Evolutionary conservation across 2,329 filamentous ascomycete genomes (phyloP).

Genomic region (Dothiorella sarmentorum): DNA sequence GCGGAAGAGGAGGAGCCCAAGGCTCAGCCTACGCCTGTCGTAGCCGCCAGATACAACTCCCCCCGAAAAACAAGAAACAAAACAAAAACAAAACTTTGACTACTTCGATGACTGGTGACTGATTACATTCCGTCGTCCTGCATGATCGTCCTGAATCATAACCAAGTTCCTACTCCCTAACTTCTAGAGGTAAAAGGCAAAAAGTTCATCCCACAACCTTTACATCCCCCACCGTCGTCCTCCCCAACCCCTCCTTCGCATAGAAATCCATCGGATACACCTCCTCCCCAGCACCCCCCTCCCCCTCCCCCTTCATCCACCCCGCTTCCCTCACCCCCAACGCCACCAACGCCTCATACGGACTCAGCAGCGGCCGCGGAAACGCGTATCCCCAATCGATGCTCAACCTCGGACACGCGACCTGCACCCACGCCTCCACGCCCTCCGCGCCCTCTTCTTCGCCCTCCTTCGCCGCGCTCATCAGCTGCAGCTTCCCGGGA

Average conservation of each 20-base stretch:
- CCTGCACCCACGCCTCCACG: conserved; percentile 97
- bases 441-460: conserved; percentile 51
- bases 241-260: conserved; percentile 81
- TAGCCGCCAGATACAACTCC: no score
- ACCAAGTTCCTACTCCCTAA: no score
- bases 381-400: conserved; percentile 99
- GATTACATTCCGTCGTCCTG: no score
- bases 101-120: no score
- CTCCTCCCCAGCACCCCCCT: conserved; percentile 44
- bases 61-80: no score
- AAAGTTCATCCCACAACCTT: background rate
- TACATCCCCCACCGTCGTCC: conserved; percentile 53
- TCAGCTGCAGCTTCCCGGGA: conserved; percentile 88
- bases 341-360: conserved; percentile 92
- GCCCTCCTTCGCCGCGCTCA: conserved; percentile 44
- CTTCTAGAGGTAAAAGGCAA: no score
- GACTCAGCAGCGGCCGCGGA: conserved; percentile 79
- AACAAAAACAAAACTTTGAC: no score
- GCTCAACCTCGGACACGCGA: conserved; percentile 91
- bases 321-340: conserved; percentile 69
- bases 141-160: no score
- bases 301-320: conserved; percentile 55
- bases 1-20: no score
- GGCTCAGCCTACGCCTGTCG: no score
- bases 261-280: conserved; percentile 99